phyloP scores from a whole-genome alignment of 169 alveolate genomes.

The Plasmodium knowlesi region DNA sequence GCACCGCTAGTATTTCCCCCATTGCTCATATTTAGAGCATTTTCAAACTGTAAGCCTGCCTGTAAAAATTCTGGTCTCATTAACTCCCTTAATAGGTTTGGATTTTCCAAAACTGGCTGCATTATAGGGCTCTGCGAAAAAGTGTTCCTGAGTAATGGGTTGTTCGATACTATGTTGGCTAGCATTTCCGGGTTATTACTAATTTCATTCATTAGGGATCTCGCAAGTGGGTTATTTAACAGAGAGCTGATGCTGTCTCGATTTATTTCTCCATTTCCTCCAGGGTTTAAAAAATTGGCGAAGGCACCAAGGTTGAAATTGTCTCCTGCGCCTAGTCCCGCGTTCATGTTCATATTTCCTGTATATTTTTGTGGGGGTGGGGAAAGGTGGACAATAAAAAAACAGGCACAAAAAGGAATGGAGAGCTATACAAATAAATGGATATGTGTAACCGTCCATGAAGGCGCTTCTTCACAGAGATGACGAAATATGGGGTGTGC shows the following conservation, averaged over 20 bases:
- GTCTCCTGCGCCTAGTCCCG: slow-evolving; percentile 25
- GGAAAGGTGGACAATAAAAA: neutral
- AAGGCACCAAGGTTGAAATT: slow-evolving; percentile 34
- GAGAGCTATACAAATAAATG: neutral
- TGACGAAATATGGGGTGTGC: neutral
- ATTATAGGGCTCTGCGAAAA: slow-evolving; percentile 87
- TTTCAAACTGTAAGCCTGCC: slow-evolving; percentile 86
- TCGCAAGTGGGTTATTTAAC: slow-evolving; percentile 65
- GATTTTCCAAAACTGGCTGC: slow-evolving; percentile 88
- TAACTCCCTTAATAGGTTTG: slow-evolving; percentile 88
- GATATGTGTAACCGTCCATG: neutral
- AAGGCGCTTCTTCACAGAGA: neutral
- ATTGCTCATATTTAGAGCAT: slow-evolving; percentile 77
- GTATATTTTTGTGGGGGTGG: too few species aligned
- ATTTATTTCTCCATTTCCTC: slow-evolving; percentile 57
- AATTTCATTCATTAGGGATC: slow-evolving; percentile 54
- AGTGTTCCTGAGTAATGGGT: slow-evolving; percentile 78
- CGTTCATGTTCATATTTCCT: slow-evolving; percentile 24
- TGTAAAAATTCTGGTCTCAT: slow-evolving; percentile 86
- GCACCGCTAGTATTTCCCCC: slow-evolving; percentile 2
- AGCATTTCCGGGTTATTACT: slow-evolving; percentile 75
- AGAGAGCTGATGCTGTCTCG: slow-evolving; percentile 50
- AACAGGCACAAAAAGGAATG: neutral
- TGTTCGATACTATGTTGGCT: slow-evolving; percentile 64
- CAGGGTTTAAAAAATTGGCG: slow-evolving; percentile 51